Conservation (phyloP, 1,284 basidiomycete species). For the Inonotus obliquus region DNA sequence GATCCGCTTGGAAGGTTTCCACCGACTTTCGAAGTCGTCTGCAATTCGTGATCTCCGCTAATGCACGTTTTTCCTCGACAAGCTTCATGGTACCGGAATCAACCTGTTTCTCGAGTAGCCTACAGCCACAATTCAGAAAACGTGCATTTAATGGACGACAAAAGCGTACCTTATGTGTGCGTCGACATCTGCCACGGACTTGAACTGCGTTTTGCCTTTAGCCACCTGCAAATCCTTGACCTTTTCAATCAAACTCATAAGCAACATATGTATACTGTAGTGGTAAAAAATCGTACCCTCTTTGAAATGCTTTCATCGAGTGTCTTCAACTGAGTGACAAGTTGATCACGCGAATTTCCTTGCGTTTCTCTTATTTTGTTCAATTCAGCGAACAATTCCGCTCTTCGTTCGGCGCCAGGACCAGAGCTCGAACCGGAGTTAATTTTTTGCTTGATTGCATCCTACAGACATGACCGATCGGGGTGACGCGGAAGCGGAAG, state of each 20-base stretch:
- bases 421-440: slow-evolving; percentile 52
- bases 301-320: slow-evolving; percentile 80
- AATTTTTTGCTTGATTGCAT: slow-evolving; percentile 78
- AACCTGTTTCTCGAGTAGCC: slow-evolving; percentile 82
- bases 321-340: slow-evolving; percentile 79
- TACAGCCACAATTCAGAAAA: slow-evolving; percentile 29
- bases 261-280: neutral
- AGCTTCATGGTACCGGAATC: slow-evolving; percentile 92
- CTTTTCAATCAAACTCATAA: slow-evolving; percentile 34
- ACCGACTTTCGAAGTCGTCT: slow-evolving; percentile 70
- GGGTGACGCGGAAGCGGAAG: slow-evolving; percentile 2
- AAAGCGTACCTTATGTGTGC: slow-evolving; percentile 71
- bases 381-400: slow-evolving; percentile 76
- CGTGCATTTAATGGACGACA: neutral
- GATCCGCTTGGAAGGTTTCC: slow-evolving; percentile 76
- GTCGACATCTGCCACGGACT: slow-evolving; percentile 86
- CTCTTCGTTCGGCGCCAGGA: slow-evolving; percentile 69
- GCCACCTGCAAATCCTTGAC: slow-evolving; percentile 86
- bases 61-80: slow-evolving; percentile 92
- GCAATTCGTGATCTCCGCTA: slow-evolving; percentile 79
- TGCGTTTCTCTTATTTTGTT: slow-evolving; percentile 80
- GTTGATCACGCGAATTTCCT: slow-evolving; percentile 69
- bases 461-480: slow-evolving; percentile 39
- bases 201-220: slow-evolving; percentile 81
- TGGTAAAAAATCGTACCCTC: slow-evolving; percentile 54